phyloP scores from a whole-genome alignment of 306 rosid species.

The Senna tora region DNA sequence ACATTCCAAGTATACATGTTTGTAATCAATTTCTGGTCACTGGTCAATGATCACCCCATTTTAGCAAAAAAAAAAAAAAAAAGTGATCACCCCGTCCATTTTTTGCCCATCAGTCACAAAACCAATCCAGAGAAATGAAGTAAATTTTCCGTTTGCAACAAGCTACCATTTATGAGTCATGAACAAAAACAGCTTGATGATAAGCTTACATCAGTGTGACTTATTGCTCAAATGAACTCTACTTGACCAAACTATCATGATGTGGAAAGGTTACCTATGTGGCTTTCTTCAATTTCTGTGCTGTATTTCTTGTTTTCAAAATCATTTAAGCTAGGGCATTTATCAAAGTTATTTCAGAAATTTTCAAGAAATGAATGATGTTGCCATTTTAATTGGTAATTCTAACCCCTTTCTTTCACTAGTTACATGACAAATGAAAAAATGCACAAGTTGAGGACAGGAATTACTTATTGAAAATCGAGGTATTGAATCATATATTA shows the following conservation, averaged over 20 bases:
- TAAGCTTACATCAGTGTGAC: neutral
- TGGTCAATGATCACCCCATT: no score
- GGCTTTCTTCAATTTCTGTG: neutral
- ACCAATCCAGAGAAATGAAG: neutral
- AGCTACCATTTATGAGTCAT: neutral
- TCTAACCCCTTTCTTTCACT: conserved; percentile 4
- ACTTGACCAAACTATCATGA: neutral
- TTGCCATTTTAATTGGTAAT: neutral
- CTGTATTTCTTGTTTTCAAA: neutral
- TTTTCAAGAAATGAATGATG: neutral
- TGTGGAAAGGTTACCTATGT: neutral
- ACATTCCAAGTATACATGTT: no score
- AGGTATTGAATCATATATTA: conserved; percentile 29
- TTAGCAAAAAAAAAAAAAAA: no score
- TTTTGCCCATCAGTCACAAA: neutral
- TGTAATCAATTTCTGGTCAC: no score
- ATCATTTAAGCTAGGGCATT: neutral
- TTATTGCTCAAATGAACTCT: neutral
- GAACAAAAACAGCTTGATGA: neutral
- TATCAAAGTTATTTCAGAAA: neutral
- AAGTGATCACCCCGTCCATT: no score
- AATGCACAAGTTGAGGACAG: neutral
- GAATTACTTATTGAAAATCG: neutral
- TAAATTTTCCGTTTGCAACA: neutral
- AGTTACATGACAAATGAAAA: neutral